Conservation (phyloP, 208 protist genomes). For the Leptomonas seymouri region DNA sequence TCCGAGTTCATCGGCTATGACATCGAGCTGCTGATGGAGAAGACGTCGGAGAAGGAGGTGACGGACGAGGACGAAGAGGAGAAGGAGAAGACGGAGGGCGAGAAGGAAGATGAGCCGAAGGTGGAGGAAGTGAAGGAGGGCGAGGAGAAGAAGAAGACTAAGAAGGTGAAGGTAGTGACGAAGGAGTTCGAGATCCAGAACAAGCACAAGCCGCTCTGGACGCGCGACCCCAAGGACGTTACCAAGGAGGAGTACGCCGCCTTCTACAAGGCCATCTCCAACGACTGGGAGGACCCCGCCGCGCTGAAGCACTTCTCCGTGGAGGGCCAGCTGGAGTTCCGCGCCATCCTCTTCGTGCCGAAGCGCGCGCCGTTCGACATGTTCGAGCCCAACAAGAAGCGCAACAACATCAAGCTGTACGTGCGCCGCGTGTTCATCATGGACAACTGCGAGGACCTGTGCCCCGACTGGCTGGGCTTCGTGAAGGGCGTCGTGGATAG, state of each 20-base stretch:
- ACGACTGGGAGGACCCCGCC: conserved; percentile 95
- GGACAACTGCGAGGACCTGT: conserved; percentile 96
- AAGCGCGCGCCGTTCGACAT: conserved; percentile 75
- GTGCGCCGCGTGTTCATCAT: conserved; percentile 99
- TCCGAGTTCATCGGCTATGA: conserved; percentile 99
- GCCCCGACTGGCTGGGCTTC: conserved; percentile 96
- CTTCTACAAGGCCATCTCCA: conserved; percentile 98
- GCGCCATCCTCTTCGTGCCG: conserved; percentile 98
- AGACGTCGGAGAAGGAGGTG: conserved; percentile 75
- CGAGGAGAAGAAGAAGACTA: conserved; percentile 92
- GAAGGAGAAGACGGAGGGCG: conserved; percentile 51
- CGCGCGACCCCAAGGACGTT: conserved; percentile 93
- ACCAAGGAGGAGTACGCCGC: conserved; percentile 98
- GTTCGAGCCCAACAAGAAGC: conserved; percentile 30
- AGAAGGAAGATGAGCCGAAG: conserved; percentile 48
- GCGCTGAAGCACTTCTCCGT: conserved; percentile 97
- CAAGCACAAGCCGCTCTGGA: conserved; percentile 99
- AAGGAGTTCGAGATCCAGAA: too few species aligned
- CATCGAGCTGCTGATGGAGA: conserved; percentile 94
- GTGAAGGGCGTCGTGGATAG: conserved; percentile 98
- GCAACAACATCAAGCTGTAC: conserved; percentile 96
- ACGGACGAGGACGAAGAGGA: conserved; percentile 69
- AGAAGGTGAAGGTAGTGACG: conserved; percentile 94
- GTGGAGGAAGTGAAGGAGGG: conserved; percentile 61
- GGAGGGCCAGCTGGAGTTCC: conserved; percentile 98